Conservation (phyloP, 345 rosid species). For the Gynandropsis gynandra region DNA sequence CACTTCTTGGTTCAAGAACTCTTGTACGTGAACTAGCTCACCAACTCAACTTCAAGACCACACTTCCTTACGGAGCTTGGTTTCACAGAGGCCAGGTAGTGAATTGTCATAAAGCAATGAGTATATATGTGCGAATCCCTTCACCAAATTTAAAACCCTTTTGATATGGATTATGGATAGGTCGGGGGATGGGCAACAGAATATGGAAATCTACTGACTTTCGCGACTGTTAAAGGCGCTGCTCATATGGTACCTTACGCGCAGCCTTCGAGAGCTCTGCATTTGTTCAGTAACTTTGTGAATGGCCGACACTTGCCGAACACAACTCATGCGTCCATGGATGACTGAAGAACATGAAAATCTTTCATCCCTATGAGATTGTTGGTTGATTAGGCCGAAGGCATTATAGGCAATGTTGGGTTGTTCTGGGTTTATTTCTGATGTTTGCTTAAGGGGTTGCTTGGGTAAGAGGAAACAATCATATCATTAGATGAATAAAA, state of each 20-base stretch:
- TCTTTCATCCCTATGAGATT: no score
- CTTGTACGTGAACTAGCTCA: constrained; percentile 68
- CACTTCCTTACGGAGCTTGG: constrained; percentile 83
- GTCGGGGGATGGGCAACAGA: constrained; percentile 76
- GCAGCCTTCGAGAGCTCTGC: constrained; percentile 73
- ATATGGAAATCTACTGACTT: constrained; percentile 59
- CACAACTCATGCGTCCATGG: constrained; percentile 28
- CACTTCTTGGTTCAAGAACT: constrained; percentile 74
- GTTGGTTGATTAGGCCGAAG: no score
- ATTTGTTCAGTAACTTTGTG: constrained; percentile 61
- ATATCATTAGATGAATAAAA: no score
- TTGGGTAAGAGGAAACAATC: no score
- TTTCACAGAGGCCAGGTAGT: constrained; percentile 82
- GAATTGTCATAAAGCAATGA: no score
- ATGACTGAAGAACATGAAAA: constrained; percentile 17
- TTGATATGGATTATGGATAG: constrained; percentile 21
- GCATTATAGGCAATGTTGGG: no score
- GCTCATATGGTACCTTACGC: constrained; percentile 87
- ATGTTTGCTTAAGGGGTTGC: no score
- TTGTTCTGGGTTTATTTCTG: no score
- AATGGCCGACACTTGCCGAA: constrained; percentile 56
- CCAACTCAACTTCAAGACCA: constrained; percentile 45
- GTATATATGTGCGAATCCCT: background rate
- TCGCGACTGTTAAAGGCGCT: constrained; percentile 68
- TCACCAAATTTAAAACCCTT: background rate